Conservation (phyloP, 768 basidiomycete species). For the Leccinellum albellum region DNA sequence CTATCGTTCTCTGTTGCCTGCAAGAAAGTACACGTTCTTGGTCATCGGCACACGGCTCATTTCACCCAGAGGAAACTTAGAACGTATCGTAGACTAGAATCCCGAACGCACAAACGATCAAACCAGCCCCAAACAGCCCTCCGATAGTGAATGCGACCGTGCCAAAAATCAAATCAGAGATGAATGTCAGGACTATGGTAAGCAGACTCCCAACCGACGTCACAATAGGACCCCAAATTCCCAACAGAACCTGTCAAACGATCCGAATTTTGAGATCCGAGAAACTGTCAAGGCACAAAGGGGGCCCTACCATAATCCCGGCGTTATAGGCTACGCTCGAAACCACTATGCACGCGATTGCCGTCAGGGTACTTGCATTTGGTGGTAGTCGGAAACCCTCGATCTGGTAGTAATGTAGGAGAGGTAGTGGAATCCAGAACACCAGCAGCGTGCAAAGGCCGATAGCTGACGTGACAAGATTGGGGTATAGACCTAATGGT, state of each 20-base stretch:
- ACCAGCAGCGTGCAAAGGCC: constrained; percentile 70
- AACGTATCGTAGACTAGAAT: constrained; percentile 74
- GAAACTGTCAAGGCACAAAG: neutral
- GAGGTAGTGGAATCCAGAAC: constrained; percentile 76
- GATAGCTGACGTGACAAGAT: constrained; percentile 75
- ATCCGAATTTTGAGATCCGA: constrained; percentile 1
- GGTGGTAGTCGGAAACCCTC: constrained; percentile 69
- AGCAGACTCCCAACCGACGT: constrained; percentile 88
- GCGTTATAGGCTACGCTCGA: constrained; percentile 80
- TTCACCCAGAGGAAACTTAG: constrained; percentile 13
- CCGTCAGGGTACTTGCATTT: constrained; percentile 39
- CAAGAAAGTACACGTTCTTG: neutral
- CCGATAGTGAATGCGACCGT: constrained; percentile 61
- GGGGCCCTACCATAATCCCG: constrained; percentile 68
- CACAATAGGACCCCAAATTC: constrained; percentile 84
- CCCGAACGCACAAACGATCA: constrained; percentile 81
- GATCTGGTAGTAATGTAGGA: constrained; percentile 62
- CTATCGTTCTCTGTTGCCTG: constrained; percentile 18
- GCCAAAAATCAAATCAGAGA: constrained; percentile 75
- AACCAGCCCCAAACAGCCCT: constrained; percentile 71
- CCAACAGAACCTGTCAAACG: constrained; percentile 61
- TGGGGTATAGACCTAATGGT: constrained; percentile 83
- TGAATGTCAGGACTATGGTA: constrained; percentile 86
- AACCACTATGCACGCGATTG: constrained; percentile 65
- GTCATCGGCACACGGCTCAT: neutral